Evolutionary conservation across 2,329 filamentous ascomycete genomes (phyloP), one percentile per base, ranked within the genome.

Genomic region (Alternaria sp.): DNA sequence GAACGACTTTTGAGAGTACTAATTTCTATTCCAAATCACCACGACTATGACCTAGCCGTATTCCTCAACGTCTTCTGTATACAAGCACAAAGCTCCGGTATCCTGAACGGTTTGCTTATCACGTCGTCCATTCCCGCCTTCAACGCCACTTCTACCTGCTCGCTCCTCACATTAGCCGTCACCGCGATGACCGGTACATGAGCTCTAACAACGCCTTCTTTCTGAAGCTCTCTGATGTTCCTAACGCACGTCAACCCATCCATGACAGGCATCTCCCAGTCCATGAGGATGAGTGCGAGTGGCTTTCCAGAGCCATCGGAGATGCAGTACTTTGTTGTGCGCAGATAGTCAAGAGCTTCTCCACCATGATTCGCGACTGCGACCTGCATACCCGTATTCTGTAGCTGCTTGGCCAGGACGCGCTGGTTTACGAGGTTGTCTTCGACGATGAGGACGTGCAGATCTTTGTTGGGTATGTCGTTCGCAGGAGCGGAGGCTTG

Each of bases 21-120:
- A 7, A 12, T 6, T n/a, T 17, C 23, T n/a, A 40, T 17, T 36
- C 15, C 25, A 23, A 23, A 25, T 23, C 49, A 4, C 49, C 17
- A 40, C 19, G 32, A 19, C 30, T 55, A 59, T 4, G 44, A 25
- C 9, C 30, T 47, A 32, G 51, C 40, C 25, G 55, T 49, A 30
- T 17, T 57, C n/a, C 57, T 54, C 6, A 71, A 52, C 19, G 65
- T 71, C 30, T 65, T 72, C 55, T 66, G 65, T 51, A 71, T 69
- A 57, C 69, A 72, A 28, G 59, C 53, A 40, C 57, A 65, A 5
- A 78, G 61, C 53, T 77, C 74, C 2, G 72, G 67, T 52, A 77
- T 73, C 30, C 71, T 68, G 74, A 94, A 94, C 2, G 92, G 92
- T 74, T 95, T 96, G 5, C 90, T 90, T 36, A 95, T 90, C 43